Evolutionary conservation across 257 asterid species (phyloP), one percentile per base, ranked within the genome.

Genomic region (Leonotis leonurus): DNA sequence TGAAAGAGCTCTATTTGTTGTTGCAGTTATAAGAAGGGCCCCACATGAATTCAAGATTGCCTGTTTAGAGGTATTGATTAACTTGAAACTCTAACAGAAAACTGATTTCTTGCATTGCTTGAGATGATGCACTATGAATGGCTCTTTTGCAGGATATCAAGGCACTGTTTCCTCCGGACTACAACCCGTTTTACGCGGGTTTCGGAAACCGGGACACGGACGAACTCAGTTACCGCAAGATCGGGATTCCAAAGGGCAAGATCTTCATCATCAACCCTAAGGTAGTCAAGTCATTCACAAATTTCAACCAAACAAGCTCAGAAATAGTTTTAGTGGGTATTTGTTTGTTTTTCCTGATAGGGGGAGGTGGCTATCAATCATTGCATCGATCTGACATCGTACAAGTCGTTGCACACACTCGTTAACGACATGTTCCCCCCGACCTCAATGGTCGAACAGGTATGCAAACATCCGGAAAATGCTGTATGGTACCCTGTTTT

Each of bases 381-480:
- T 63, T 95, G 94, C 11, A 75, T 83, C 4, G 95, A 93, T 30
- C 93, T 84, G 63, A 93, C 87, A 60, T 89, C 99, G 3, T 93
- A 93, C 81, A 89, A 95, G 54, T 93, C 97, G 8, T 68, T 93
- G 56, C 97, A 93, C 77, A 93, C 97, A 1, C 70, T 93, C 29
- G 99, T 93, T 62, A 74, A 93, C 20, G 99, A 93, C 76, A 93
- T 93, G 97, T 93, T 93, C 80, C 99, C 99, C 0, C 95, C 97
- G 1, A 85, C 97, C 20, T 87, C 99, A 22, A 65, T 93, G 67
- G 86, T 75, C 14, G 99, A 93, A 78, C 97, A 89, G 99, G 99
- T 93, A 76, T 3, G 33, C 6, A 27, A 6, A 27, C 3, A 27
- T 2, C 3, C 3, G 33, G 6, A 27, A 27, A 3, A 27, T 2